Percentiles rank a stretch among this genome's conserved stretches.
Evolutionary conservation across 1,284 basidiomycete species (phyloP).

Genomic region (Ustilago sp.): DNA sequence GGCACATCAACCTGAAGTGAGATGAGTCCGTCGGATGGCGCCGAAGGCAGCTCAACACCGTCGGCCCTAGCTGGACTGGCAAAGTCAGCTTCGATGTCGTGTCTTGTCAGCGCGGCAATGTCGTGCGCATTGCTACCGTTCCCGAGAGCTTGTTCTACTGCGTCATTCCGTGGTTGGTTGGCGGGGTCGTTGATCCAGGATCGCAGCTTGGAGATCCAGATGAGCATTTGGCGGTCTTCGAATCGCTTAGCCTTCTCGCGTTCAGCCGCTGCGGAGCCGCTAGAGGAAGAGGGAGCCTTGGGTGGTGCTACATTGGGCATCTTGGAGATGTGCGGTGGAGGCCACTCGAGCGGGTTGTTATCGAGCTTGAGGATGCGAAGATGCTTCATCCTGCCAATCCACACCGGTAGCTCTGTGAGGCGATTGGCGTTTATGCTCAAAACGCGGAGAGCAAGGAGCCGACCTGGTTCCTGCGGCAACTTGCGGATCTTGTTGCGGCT

Average conservation of each 20-base stretch:
- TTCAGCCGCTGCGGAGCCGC: conserved; percentile 67
- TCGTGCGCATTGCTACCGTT: neutral
- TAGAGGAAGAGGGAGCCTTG: conserved; percentile 30
- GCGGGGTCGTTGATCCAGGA: conserved; percentile 54
- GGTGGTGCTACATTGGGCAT: conserved; percentile 52
- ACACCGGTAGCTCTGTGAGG: conserved; percentile 81
- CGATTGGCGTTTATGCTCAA: conserved; percentile 89
- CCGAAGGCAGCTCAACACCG: conserved; percentile 2
- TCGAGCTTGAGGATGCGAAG: conserved; percentile 88
- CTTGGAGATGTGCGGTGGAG: conserved; percentile 70
- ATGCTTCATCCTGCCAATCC: conserved; percentile 79
- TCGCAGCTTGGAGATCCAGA: conserved; percentile 59
- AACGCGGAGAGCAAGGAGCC: conserved; percentile 80
- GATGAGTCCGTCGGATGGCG: conserved; percentile 32
- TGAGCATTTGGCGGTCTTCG: conserved; percentile 59
- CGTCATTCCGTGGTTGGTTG: conserved; percentile 15
- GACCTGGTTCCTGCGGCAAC: conserved; percentile 83
- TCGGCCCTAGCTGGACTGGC: neutral
- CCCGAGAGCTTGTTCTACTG: neutral
- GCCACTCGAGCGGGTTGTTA: conserved; percentile 88
- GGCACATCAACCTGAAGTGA: conserved; percentile 41
- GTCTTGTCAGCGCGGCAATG: neutral
- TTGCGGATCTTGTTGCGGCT: conserved; percentile 89
- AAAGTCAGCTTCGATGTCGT: neutral
- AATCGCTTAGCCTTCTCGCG: conserved; percentile 43